Conservation (phyloP, 345 rosid species). For the Brassica rapa region DNA sequence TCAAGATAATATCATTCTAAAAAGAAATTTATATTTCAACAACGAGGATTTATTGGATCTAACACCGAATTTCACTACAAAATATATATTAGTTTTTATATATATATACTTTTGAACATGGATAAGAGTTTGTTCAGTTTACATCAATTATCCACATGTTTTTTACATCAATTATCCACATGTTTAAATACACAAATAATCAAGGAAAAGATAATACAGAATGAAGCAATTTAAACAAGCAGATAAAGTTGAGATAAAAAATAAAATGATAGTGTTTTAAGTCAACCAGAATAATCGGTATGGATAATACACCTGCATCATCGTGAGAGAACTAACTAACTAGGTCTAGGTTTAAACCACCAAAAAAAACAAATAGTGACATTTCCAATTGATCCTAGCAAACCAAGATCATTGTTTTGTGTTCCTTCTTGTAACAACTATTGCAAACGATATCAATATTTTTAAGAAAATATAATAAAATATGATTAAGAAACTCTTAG, state of each 20-base stretch:
- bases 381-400: background rate
- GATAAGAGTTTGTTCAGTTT: background rate
- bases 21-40: background rate
- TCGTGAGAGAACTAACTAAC: background rate
- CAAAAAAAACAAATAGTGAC: background rate
- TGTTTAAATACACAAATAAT: background rate
- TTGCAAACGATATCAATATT: background rate
- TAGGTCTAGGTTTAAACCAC: background rate
- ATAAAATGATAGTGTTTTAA: background rate
- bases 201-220: background rate
- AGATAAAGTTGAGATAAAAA: background rate
- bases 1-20: background rate
- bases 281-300: background rate
- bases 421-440: background rate
- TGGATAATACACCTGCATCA: background rate
- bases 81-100: background rate
- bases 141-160: background rate
- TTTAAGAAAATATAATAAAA: background rate
- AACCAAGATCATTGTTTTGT: background rate
- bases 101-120: background rate
- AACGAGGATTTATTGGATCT: background rate
- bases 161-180: background rate
- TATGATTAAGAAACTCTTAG: background rate
- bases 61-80: background rate
- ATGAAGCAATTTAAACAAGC: background rate